phyloP scores from a whole-genome alignment of 768 basidiomycete species.

The Boletus insuetus region DNA sequence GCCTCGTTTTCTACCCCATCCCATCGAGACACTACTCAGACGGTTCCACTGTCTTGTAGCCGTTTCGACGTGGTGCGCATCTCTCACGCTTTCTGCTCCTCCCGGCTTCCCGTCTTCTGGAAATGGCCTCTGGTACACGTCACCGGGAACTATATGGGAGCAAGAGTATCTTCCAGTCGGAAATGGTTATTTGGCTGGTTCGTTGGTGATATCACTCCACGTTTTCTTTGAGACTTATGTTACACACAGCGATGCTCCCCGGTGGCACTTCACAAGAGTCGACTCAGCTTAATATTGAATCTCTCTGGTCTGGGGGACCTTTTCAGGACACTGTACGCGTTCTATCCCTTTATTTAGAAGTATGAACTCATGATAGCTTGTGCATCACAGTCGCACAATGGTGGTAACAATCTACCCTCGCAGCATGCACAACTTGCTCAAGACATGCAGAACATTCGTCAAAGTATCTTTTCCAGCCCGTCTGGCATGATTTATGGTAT shows the following conservation, averaged over 20 bases:
- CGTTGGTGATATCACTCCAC: neutral
- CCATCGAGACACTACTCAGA: slow-evolving; percentile 16
- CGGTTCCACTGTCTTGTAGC: slow-evolving; percentile 21
- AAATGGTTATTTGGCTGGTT: slow-evolving; percentile 70
- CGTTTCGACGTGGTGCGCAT: slow-evolving; percentile 16
- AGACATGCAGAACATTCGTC: slow-evolving; percentile 52
- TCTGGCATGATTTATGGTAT: slow-evolving; percentile 59
- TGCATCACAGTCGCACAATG: slow-evolving; percentile 52
- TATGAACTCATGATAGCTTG: neutral
- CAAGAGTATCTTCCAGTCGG: slow-evolving; percentile 66
- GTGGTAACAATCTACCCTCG: slow-evolving; percentile 57
- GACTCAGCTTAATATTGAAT: slow-evolving; percentile 72
- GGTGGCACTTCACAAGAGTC: slow-evolving; percentile 60
- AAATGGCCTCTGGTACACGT: slow-evolving; percentile 72
- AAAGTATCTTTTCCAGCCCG: slow-evolving; percentile 54
- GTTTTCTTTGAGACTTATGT: neutral
- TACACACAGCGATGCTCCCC: slow-evolving; percentile 54
- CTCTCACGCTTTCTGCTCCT: slow-evolving; percentile 27
- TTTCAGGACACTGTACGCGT: slow-evolving; percentile 57
- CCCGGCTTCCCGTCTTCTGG: slow-evolving; percentile 63
- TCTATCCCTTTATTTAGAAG: neutral
- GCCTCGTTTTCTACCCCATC: slow-evolving; percentile 15
- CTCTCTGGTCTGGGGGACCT: slow-evolving; percentile 73
- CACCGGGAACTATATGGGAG: slow-evolving; percentile 53
- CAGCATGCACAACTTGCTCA: slow-evolving; percentile 43